Base-by-base conservation (phyloP, 2,329 filamentous ascomycete species). In the Fusarium pseudograminearum region DNA sequence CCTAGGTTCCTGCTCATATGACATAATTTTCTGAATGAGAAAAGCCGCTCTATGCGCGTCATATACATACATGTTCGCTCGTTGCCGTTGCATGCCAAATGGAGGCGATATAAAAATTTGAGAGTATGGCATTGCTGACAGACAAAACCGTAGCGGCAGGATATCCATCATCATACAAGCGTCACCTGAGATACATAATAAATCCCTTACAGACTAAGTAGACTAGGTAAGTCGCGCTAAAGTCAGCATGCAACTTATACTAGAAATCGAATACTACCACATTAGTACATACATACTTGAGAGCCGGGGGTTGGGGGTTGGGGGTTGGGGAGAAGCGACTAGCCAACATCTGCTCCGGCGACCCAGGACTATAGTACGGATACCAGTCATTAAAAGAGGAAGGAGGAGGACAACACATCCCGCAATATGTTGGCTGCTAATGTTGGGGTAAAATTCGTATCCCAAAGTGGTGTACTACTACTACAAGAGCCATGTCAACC, bases 271-370 rank as follows among this genome's bases (percentile, higher is more conserved):
- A 33, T 31, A 30, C 28, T 30, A 30, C 28, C 28, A 30, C 28
- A 30, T 30, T 30, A 30, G 10, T 10, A 30, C 28, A 30, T 30
- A 30, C 10, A 12, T 30, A 51, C n/a, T 30, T 51, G n/a, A 28
- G 33, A 51, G 45, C 40, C 46, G 46, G 33, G 62, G 54, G 57
- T 47, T 52, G 41, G 33, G 62, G 54, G 57, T 47, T 52, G 41
- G 61, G 45, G 66, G 18, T 38, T 42, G 40, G 40, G 40, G 20
- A 28, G 48, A 28, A 40, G 57, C 50, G 57, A 55, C 57, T 53
- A 67, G 33, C 41, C 20, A 60, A 64, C 24, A 42, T 44, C 60
- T 70, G 54, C 50, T 57, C 62, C 50, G 42, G 53, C 38, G 34
- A n/a, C 61, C 54, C 46, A 22, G 33, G 40, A 34, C 52, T 59